phyloP scores from a whole-genome alignment of 164 flowering plant genomes.

The Piper longum region DNA sequence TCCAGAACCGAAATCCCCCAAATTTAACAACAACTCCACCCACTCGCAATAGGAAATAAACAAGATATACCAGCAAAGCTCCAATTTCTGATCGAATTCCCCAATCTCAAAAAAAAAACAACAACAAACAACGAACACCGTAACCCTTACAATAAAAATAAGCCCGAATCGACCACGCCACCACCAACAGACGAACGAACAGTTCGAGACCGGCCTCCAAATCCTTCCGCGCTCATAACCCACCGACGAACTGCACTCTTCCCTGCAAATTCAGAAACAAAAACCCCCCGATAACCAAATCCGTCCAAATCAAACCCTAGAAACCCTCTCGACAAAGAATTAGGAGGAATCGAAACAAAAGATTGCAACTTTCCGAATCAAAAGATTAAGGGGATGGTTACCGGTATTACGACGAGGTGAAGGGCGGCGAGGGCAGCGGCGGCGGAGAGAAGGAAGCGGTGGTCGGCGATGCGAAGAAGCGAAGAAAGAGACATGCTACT shows the following conservation, averaged over 20 bases:
- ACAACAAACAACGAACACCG: background rate
- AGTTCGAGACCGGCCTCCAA: background rate
- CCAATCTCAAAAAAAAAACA: background rate
- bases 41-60: no score
- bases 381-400: background rate
- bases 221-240: background rate
- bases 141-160: no score
- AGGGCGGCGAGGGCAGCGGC: background rate
- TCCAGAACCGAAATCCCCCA: no score
- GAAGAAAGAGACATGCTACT: background rate
- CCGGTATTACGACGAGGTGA: background rate
- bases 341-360: no score
- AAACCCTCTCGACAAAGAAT: no score
- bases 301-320: no score
- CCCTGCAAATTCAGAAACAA: background rate
- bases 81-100: no score
- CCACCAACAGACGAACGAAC: background rate
- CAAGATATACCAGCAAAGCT: no score
- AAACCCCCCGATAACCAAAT: no score
- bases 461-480: background rate
- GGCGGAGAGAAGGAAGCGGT: background rate
- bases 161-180: background rate
- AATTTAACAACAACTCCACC: no score
- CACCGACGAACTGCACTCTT: background rate
- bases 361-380: background rate